Conservation (phyloP, 495 filamentous ascomycete species). For the Staphylotrichum longicolle region DNA sequence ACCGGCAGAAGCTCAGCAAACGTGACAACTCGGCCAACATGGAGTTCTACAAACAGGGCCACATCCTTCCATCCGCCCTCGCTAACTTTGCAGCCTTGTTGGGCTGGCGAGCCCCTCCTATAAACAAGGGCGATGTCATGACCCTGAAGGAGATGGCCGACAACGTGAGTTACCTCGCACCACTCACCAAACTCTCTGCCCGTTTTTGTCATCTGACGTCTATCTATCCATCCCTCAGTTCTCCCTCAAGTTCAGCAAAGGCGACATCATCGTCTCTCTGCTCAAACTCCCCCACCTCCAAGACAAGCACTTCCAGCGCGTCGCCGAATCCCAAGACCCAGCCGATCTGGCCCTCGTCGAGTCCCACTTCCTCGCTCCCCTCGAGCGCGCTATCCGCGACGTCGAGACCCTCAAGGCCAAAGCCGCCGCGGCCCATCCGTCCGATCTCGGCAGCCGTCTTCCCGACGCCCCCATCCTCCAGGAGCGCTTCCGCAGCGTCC, state of each 20-base stretch:
- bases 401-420: slow-evolving; percentile 1
- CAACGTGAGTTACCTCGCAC: slow-evolving; percentile 46
- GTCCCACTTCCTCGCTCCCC: slow-evolving; percentile 24
- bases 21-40: slow-evolving; percentile 71
- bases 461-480: slow-evolving; percentile 1
- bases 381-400: not conserved
- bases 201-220: slow-evolving; percentile 42
- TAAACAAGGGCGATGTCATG: slow-evolving; percentile 59
- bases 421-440: not conserved
- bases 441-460: slow-evolving; percentile 9
- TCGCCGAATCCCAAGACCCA: slow-evolving; percentile 11
- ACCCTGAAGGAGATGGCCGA: slow-evolving; percentile 64
- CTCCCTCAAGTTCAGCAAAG: slow-evolving; percentile 77
- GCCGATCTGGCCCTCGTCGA: slow-evolving; percentile 10
- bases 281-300: slow-evolving; percentile 82
- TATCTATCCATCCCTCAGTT: slow-evolving; percentile 49
- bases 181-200: not conserved
- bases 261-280: slow-evolving; percentile 80
- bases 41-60: slow-evolving; percentile 61
- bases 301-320: slow-evolving; percentile 56
- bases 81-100: slow-evolving; percentile 81
- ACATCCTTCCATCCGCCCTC: slow-evolving; percentile 70
- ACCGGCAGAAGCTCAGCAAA: slow-evolving; percentile 86
- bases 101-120: slow-evolving; percentile 58
- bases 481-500: not conserved